A percentile compares a stretch with the other conserved stretches of the same genome.
Evolutionary conservation across 306 rosid genomes (phyloP).

Genomic region (Cicer judaicum): DNA sequence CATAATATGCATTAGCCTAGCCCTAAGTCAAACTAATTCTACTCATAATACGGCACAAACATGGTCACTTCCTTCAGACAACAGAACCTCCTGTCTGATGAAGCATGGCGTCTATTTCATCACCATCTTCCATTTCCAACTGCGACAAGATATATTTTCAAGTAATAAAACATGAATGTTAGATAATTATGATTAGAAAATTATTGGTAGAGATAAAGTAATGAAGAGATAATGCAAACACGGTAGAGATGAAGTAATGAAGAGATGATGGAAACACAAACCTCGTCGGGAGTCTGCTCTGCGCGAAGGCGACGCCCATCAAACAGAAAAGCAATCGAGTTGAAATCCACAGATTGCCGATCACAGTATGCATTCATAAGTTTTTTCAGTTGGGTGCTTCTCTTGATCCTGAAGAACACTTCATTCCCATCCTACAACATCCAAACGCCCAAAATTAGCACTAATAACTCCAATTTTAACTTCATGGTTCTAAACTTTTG

Average conservation of each 20-base stretch:
- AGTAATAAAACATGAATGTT: constrained; percentile 9
- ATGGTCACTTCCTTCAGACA: constrained; percentile 32
- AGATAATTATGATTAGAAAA: background rate
- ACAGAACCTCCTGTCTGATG: constrained; percentile 80
- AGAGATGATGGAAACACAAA: constrained; percentile 2
- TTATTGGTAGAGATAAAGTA: background rate
- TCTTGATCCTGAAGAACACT: constrained; percentile 82
- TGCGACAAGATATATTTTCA: constrained; percentile 34
- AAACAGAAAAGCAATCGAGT: constrained; percentile 75
- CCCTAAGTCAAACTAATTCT: constrained; percentile 44
- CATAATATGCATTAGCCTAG: constrained; percentile 40
- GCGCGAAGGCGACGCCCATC: constrained; percentile 80
- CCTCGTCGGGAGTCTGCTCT: constrained; percentile 88
- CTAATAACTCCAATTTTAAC: background rate
- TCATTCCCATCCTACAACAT: constrained; percentile 76
- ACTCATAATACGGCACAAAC: constrained; percentile 26
- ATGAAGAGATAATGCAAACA: background rate
- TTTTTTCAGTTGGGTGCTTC: constrained; percentile 73
- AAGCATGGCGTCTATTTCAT: constrained; percentile 84
- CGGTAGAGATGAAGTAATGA: background rate
- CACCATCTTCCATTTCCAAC: constrained; percentile 94
- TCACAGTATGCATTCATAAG: constrained; percentile 86
- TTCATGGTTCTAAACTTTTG: background rate
- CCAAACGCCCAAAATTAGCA: background rate
- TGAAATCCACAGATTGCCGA: constrained; percentile 70